These are phyloP conservation scores for Skeletonema potamos DNA, from an alignment of 108 stramenopile genomes.

Conservation along the genomic window DNA sequence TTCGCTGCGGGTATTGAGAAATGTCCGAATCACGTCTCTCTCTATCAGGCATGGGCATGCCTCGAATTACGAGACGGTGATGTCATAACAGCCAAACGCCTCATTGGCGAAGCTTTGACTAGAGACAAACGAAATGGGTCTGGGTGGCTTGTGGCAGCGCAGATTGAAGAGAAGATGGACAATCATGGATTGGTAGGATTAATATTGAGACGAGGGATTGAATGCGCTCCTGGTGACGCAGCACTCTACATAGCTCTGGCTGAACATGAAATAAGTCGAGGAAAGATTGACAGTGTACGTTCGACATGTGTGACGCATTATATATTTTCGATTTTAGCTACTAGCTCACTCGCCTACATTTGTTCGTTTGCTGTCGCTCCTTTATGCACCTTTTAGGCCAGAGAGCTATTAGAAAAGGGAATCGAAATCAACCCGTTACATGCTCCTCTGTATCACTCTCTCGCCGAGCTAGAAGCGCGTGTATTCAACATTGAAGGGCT, in stretches of 20 bases:
- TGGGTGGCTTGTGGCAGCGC: conserved; percentile 75
- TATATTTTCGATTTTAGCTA: not conserved
- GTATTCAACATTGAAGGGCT: conserved; percentile 85
- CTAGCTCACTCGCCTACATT: not conserved
- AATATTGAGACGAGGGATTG: conserved; percentile 73
- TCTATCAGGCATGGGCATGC: conserved; percentile 81
- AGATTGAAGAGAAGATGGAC: conserved; percentile 56
- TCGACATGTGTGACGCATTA: not conserved
- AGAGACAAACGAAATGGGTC: conserved; percentile 68
- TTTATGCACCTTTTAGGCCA: conserved; percentile 29
- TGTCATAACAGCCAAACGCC: conserved; percentile 56
- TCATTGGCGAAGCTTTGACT: conserved; percentile 75
- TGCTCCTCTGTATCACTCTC: conserved; percentile 83
- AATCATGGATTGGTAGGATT: conserved; percentile 65
- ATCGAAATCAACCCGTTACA: conserved; percentile 77
- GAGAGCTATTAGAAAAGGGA: conserved; percentile 73
- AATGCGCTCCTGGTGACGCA: conserved; percentile 68
- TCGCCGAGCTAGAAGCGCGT: conserved; percentile 84
- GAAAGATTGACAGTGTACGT: conserved; percentile 63
- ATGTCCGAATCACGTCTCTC: conserved; percentile 61
- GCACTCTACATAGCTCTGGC: conserved; percentile 71
- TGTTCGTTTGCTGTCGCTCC: not conserved
- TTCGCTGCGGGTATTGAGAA: conserved; percentile 74
- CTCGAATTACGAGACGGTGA: conserved; percentile 72
- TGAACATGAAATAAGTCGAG: conserved; percentile 52